These are phyloP conservation scores for Dryas octopetala DNA, from an alignment of 306 rosid genomes.

Conservation along the genomic window DNA sequence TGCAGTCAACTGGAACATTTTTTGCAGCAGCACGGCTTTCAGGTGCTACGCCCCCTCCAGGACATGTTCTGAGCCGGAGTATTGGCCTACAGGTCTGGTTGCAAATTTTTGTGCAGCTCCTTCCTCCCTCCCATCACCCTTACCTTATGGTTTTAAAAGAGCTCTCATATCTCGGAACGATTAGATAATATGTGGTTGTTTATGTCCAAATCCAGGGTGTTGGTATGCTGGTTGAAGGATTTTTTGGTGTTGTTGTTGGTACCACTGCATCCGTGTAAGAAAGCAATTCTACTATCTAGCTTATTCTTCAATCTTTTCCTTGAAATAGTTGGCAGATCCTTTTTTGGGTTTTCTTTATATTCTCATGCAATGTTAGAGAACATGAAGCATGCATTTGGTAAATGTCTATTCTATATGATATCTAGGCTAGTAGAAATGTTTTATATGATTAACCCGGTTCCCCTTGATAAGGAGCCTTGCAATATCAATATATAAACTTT, in stretches of 20 bases:
- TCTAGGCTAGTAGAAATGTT: no score
- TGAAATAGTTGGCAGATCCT: not conserved
- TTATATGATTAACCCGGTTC: no score
- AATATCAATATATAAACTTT: no score
- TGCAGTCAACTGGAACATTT: slow-evolving; percentile 86
- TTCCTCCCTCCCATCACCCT: not conserved
- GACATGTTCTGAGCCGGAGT: slow-evolving; percentile 74
- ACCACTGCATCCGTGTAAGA: slow-evolving; percentile 92
- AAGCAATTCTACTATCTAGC: not conserved
- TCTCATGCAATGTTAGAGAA: not conserved
- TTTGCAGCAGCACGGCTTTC: slow-evolving; percentile 93
- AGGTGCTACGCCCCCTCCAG: slow-evolving; percentile 98
- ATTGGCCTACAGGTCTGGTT: slow-evolving; percentile 75
- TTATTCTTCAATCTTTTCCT: not conserved
- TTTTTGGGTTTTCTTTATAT: not conserved
- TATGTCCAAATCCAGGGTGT: slow-evolving; percentile 59
- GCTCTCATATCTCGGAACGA: slow-evolving; percentile 4
- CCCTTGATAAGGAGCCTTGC: no score
- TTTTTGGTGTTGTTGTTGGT: slow-evolving; percentile 78
- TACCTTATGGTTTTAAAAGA: slow-evolving; percentile 11
- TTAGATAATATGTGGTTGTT: slow-evolving; percentile 17
- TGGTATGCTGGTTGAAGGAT: slow-evolving; percentile 75
- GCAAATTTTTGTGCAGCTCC: not conserved
- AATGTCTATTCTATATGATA: not conserved
- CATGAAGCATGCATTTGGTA: not conserved